A percentile compares a stretch with the other conserved stretches of the same genome.
Conservation (phyloP, 805 yeast species). For the Kodamaea kakaduensis region DNA sequence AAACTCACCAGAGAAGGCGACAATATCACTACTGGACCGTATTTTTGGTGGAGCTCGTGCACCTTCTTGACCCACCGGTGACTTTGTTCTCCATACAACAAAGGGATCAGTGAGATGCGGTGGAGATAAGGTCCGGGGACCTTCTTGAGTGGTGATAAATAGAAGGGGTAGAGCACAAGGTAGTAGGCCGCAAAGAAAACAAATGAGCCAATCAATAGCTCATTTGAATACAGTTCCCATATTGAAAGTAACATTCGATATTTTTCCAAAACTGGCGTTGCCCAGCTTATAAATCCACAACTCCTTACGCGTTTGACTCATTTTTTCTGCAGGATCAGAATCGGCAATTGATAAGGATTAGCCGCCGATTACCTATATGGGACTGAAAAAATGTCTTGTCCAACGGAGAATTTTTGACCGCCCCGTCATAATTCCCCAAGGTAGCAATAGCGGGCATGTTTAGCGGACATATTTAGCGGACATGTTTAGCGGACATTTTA, state of each 20-base stretch:
- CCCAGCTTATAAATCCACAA: no score
- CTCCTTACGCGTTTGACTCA: no score
- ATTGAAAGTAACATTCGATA: slow-evolving; percentile 4
- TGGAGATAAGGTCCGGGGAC: slow-evolving; percentile 60
- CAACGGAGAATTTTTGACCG: no score
- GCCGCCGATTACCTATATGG: no score
- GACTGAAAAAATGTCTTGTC: no score
- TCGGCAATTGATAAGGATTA: no score
- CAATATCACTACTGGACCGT: slow-evolving; percentile 61
- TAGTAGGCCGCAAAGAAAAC: slow-evolving; percentile 18
- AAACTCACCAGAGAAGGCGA: slow-evolving; percentile 62
- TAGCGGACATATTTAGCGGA: no score
- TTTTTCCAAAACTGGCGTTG: no score
- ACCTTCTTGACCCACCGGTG: slow-evolving; percentile 38
- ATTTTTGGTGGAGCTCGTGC: slow-evolving; percentile 46
- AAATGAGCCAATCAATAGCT: background rate
- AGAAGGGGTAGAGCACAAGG: slow-evolving; percentile 43
- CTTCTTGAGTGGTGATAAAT: slow-evolving; percentile 43
- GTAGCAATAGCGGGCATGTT: no score
- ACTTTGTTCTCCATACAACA: slow-evolving; percentile 42
- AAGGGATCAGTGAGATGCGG: slow-evolving; percentile 38
- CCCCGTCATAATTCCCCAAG: no score
- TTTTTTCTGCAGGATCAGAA: no score
- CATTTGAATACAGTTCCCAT: slow-evolving; percentile 1
- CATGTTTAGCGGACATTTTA: no score